These are phyloP conservation scores for Phytophthora hybrid DNA, from an alignment of 352 stramenopile species.

Conservation along the genomic window DNA sequence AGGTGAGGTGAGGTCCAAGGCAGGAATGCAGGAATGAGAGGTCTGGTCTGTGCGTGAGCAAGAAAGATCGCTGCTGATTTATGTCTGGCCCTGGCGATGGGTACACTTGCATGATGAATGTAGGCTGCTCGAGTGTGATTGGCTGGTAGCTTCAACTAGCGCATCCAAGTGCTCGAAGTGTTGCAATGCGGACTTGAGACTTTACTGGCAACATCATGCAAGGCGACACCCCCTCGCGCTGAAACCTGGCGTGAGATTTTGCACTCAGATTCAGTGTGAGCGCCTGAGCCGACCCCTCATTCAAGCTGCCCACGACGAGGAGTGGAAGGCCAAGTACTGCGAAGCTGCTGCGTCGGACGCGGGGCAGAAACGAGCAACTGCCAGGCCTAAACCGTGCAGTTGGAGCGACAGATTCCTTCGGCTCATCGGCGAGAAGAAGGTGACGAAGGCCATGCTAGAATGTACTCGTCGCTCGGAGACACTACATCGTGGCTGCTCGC, in stretches of 20 bases:
- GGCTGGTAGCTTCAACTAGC: not conserved
- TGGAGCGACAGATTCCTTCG: too few relatives aligned
- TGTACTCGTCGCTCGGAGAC: constrained; percentile 5
- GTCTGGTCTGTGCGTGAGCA: too few relatives aligned
- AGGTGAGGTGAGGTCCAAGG: not conserved
- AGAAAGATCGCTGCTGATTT: not conserved
- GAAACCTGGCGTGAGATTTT: too few relatives aligned
- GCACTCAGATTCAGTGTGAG: too few relatives aligned
- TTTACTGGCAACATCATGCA: too few relatives aligned
- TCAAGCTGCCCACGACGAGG: not conserved
- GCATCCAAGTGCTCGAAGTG: not conserved
- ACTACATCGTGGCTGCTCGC: not conserved
- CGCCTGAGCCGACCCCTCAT: not conserved
- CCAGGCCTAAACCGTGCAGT: too few relatives aligned
- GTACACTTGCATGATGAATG: not conserved
- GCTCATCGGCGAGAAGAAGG: not conserved
- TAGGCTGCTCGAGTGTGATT: not conserved
- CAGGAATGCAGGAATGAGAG: not conserved
- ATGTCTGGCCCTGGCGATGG: not conserved
- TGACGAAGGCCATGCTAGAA: constrained; percentile 15
- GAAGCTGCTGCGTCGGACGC: not conserved
- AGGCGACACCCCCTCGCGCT: too few relatives aligned
- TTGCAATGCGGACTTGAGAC: not conserved
- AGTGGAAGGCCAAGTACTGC: constrained; percentile 6
- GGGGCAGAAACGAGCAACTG: not conserved